phyloP scores from a whole-genome alignment of 2,329 filamentous ascomycete genomes.

The Myriosclerotinia duriaeana region DNA sequence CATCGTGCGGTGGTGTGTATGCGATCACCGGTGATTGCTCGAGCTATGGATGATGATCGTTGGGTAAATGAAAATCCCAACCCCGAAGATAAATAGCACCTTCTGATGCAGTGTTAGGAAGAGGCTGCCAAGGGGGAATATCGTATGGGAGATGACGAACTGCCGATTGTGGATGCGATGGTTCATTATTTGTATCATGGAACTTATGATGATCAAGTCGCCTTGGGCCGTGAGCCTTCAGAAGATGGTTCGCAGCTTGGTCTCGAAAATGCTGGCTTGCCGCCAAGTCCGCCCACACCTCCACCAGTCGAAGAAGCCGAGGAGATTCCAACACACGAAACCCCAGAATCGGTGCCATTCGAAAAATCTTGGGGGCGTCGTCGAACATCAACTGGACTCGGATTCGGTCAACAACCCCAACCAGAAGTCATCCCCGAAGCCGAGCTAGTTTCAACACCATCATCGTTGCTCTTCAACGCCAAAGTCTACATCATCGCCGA shows the following conservation, averaged over 20 bases:
- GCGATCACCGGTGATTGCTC: conserved; percentile 32
- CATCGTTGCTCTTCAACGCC: conserved; percentile 24
- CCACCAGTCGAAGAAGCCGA: not conserved
- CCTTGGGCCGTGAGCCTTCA: too few relatives aligned
- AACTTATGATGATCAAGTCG: conserved; percentile 16
- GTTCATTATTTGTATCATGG: conserved; percentile 70
- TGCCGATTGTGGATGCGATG: conserved; percentile 71
- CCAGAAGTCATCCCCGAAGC: not conserved
- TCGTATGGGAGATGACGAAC: conserved; percentile 64
- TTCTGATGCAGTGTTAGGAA: conserved; percentile 4
- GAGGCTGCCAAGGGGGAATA: conserved; percentile 16
- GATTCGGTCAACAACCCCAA: not conserved
- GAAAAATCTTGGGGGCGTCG: not conserved
- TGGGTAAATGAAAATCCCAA: conserved; percentile 22
- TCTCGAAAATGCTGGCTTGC: not conserved
- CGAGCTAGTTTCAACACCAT: not conserved
- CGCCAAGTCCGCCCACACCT: not conserved
- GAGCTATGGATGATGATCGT: conserved; percentile 27
- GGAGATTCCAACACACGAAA: not conserved
- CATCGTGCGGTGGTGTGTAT: conserved; percentile 30
- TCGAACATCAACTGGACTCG: not conserved
- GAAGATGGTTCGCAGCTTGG: not conserved
- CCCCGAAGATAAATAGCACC: not conserved
- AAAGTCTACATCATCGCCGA: conserved; percentile 32
- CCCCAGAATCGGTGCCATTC: not conserved